These are phyloP conservation scores for Candida maltosa DNA, from an alignment of 805 yeast species.

Conservation along the genomic window DNA sequence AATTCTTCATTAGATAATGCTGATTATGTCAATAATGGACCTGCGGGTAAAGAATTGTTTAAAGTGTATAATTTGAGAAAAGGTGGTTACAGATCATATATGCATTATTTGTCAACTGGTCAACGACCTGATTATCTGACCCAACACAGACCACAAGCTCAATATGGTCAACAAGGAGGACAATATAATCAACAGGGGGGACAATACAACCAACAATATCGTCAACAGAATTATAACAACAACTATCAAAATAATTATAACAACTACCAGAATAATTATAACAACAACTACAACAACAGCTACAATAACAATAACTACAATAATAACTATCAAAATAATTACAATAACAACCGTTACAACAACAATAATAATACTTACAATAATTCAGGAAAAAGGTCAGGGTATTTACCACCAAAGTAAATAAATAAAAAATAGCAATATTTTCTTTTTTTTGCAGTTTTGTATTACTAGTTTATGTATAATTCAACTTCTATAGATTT, in stretches of 20 bases:
- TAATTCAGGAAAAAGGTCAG: too few relatives aligned
- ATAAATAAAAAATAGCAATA: too few relatives aligned
- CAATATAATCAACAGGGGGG: constrained; percentile 8
- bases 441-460: too few relatives aligned
- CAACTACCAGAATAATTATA: constrained; percentile 4
- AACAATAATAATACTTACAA: neutral
- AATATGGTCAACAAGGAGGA: constrained; percentile 7
- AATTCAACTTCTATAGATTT: neutral
- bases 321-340: constrained; percentile 2
- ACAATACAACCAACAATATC: constrained; percentile 10
- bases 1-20: constrained; percentile 27
- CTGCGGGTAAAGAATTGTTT: constrained; percentile 31
- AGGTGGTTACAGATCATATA: constrained; percentile 36
- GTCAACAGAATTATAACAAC: constrained; percentile 11
- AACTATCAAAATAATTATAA: constrained; percentile 5
- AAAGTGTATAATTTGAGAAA: constrained; percentile 30
- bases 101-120: constrained; percentile 13
- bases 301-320: constrained; percentile 6
- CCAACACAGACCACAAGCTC: constrained; percentile 5
- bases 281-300: constrained; percentile 6
- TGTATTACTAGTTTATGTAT: too few relatives aligned
- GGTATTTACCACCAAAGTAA: too few relatives aligned
- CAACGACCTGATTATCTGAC: constrained; percentile 6
- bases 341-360: neutral
- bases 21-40: constrained; percentile 39